Evolutionary conservation across 306 rosid genomes (phyloP).

Genomic region (Adenanthera pavonina): DNA sequence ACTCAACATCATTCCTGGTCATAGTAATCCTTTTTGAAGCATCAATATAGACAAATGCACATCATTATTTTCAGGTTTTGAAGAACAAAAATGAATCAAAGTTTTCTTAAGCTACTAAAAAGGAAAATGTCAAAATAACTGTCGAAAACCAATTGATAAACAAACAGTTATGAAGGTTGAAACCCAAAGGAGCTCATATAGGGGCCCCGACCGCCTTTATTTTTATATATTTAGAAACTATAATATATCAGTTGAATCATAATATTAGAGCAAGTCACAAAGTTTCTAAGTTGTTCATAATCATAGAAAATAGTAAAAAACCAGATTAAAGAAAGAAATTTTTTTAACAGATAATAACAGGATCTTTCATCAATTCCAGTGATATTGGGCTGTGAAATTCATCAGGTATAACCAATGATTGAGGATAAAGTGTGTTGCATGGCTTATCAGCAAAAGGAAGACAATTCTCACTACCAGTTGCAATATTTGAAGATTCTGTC

Average conservation of each 20-base stretch:
- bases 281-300: background rate
- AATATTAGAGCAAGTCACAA: slow-evolving; percentile 4
- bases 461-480: slow-evolving; percentile 41
- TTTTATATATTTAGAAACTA: slow-evolving; percentile 10
- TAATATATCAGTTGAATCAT: background rate
- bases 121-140: background rate
- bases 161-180: background rate
- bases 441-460: slow-evolving; percentile 49
- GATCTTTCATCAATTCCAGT: slow-evolving; percentile 92
- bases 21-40: slow-evolving; percentile 5
- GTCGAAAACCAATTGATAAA: background rate
- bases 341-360: slow-evolving; percentile 71
- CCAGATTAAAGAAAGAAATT: background rate
- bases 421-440: slow-evolving; percentile 34
- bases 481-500: slow-evolving; percentile 54
- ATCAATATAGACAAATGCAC: background rate
- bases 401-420: slow-evolving; percentile 69
- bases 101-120: background rate
- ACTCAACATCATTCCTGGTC: slow-evolving; percentile 8
- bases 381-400: slow-evolving; percentile 94
- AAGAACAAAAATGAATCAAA: background rate
- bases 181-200: background rate
- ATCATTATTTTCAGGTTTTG: slow-evolving; percentile 4
- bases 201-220: background rate
- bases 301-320: background rate